These are phyloP conservation scores for Aspergillus neotritici DNA, from an alignment of 2,329 filamentous ascomycete genomes.

Conservation along the genomic window DNA sequence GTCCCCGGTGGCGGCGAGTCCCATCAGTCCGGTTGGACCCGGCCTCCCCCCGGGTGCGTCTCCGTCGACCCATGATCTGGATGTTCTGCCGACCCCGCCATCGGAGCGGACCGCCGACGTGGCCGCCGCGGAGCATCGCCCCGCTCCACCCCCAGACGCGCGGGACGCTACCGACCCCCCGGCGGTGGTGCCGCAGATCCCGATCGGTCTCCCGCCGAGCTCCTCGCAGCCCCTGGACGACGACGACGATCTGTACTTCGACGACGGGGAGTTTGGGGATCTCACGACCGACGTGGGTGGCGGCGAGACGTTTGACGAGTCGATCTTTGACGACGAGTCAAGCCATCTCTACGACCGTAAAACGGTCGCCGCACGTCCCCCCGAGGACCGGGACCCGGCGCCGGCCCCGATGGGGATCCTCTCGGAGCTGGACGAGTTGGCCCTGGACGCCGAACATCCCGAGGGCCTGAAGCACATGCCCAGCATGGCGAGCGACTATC, in stretches of 20 bases:
- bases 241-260: conserved; percentile 44
- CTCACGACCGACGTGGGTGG: conserved; percentile 25
- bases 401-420: conserved; percentile 3
- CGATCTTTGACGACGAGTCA: conserved; percentile 44
- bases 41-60: conserved; percentile 5
- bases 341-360: conserved; percentile 41
- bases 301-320: conserved; percentile 41
- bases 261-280: conserved; percentile 44
- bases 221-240: conserved; percentile 20
- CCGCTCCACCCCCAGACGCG: not conserved
- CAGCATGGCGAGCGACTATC: conserved; percentile 33
- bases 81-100: too few species aligned
- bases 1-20: conserved; percentile 33
- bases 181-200: not conserved
- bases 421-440: conserved; percentile 11
- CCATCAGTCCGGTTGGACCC: conserved; percentile 22
- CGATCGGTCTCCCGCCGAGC: not conserved
- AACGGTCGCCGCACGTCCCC: conserved; percentile 13
- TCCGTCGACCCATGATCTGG: not conserved
- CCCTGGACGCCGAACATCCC: conserved; percentile 6
- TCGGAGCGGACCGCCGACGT: too few species aligned
- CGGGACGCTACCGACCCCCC: not conserved
- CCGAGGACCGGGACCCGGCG: conserved; percentile 5
- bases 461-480: conserved; percentile 28
- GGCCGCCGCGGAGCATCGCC: too few species aligned